Conservation (phyloP, 1,284 basidiomycete species). For the Cystobasidiaceae sp. region DNA sequence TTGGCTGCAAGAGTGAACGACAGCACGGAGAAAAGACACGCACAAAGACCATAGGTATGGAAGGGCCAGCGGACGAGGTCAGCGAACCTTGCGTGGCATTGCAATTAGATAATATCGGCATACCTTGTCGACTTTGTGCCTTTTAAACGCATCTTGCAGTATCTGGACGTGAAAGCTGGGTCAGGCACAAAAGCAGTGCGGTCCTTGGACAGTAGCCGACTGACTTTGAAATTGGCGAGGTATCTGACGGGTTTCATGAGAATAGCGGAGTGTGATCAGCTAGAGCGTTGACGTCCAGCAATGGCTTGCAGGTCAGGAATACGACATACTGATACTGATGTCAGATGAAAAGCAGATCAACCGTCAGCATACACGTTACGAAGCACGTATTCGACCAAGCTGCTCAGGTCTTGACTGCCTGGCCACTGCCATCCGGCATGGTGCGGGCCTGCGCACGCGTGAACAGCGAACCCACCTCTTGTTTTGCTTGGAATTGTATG, state of each 20-base stretch:
- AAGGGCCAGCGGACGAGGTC: no score
- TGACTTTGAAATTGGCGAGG: slow-evolving; percentile 87
- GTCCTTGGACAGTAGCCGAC: slow-evolving; percentile 57
- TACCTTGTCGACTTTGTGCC: slow-evolving; percentile 88
- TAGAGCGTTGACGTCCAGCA: not conserved
- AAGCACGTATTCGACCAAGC: no score
- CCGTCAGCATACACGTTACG: no score
- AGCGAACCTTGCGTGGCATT: not conserved
- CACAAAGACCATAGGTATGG: not conserved
- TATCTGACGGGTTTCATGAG: slow-evolving; percentile 56
- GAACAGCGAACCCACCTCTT: slow-evolving; percentile 24
- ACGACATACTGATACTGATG: no score
- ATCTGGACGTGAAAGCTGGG: slow-evolving; percentile 6
- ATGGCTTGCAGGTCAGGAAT: no score
- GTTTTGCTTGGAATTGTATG: slow-evolving; percentile 32
- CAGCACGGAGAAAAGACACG: not conserved
- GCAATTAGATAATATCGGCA: slow-evolving; percentile 39
- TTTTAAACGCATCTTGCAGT: slow-evolving; percentile 63
- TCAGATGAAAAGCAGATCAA: no score
- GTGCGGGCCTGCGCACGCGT: no score
- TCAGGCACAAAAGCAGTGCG: no score
- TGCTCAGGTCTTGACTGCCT: no score
- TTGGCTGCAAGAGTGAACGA: slow-evolving; percentile 58
- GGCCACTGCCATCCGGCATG: no score
- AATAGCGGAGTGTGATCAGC: not conserved